phyloP scores from a whole-genome alignment of 495 filamentous ascomycete species.

The Beverwykella pulmonaria region DNA sequence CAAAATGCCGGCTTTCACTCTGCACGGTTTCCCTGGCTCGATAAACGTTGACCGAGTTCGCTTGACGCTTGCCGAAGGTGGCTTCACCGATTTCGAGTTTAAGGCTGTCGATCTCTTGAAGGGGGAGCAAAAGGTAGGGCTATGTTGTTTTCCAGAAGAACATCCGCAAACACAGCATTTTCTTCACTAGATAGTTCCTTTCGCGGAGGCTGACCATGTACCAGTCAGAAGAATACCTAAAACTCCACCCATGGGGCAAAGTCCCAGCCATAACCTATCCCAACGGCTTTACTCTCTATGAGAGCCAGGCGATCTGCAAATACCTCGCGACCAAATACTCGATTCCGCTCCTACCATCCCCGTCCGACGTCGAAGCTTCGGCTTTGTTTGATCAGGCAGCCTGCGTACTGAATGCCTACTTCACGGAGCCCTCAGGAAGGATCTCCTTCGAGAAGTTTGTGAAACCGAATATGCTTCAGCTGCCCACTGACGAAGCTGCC shows the following conservation, averaged over 20 bases:
- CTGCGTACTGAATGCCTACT: too few species aligned
- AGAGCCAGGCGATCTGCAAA: slow-evolving; percentile 53
- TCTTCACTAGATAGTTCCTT: too few species aligned
- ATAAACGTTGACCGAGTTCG: slow-evolving; percentile 25
- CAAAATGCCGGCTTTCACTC: slow-evolving; percentile 28
- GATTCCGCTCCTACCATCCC: slow-evolving; percentile 46
- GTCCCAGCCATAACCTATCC: slow-evolving; percentile 40
- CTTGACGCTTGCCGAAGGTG: slow-evolving; percentile 27
- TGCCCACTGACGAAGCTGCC: slow-evolving; percentile 48
- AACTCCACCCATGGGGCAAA: slow-evolving; percentile 51
- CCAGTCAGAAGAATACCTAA: slow-evolving; percentile 45
- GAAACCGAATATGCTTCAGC: slow-evolving; percentile 50
- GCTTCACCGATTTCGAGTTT: slow-evolving; percentile 26
- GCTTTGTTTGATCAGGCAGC: slow-evolving; percentile 53
- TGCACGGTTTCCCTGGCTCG: slow-evolving; percentile 22
- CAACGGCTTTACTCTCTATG: slow-evolving; percentile 47
- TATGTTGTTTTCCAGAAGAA: background rate
- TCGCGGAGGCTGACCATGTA: slow-evolving; percentile 11
- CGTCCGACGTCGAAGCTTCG: slow-evolving; percentile 48
- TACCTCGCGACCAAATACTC: slow-evolving; percentile 52
- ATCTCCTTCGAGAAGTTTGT: slow-evolving; percentile 52
- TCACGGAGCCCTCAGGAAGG: slow-evolving; percentile 47
- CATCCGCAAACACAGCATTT: background rate
- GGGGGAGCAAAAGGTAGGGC: slow-evolving; percentile 25
- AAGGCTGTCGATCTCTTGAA: slow-evolving; percentile 20